Base-by-base conservation (phyloP, 2,329 filamentous ascomycete genomes). In the Mycosphaerelloides madeirae region DNA sequence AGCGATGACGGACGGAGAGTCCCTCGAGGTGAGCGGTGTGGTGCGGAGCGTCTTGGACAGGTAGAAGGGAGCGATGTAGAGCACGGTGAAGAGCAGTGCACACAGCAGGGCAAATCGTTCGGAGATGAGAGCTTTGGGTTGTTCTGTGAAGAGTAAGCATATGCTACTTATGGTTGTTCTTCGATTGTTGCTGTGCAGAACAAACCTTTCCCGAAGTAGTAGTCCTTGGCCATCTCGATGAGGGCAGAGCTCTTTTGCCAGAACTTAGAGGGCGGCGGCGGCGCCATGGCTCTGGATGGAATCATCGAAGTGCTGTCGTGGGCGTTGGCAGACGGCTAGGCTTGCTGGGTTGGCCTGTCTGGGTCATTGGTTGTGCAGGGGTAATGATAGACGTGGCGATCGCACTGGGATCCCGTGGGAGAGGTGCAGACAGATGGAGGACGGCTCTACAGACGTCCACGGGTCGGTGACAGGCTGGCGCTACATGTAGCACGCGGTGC, bases 51-150 rank as follows among this genome's bases (percentile, higher is more conserved):
- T 77, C 3, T 80, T 68, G 15, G 84, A 93, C 52, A 91, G 74
- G 72, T 98, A 96, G 68, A 97, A 88, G 18, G 93, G 91, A 3
- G 86, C 72, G 58, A 98, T 87, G 70, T 97, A 98, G 70, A 88
- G 70, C 56, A 89, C 66, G n/a, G 88, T 95, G 68, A 94, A 95
- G 50, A 83, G 67, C 50, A 90, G 70, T 22, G 56, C 60, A 38
- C 56, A 61, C 20, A 61, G 53, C 22, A 65, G 43, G 1, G 62
- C 62, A 13, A 56, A 56, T 16, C 46, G 46, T 32, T 57, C 52
- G 6, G 56, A 54, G 41, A 59, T 56, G 33, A 48, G 38, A 6
- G 53, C 54, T 31, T 50, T 42, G 43, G 36, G 15, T 29, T 39
- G 43, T 45, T 48, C 48, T 49, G 41, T 41, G 16, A 33, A 18